A percentile compares a stretch with the other conserved stretches of the same genome.
phyloP scores from a whole-genome alignment of 2,329 filamentous ascomycete species.

The Fusarium transvaalense region DNA sequence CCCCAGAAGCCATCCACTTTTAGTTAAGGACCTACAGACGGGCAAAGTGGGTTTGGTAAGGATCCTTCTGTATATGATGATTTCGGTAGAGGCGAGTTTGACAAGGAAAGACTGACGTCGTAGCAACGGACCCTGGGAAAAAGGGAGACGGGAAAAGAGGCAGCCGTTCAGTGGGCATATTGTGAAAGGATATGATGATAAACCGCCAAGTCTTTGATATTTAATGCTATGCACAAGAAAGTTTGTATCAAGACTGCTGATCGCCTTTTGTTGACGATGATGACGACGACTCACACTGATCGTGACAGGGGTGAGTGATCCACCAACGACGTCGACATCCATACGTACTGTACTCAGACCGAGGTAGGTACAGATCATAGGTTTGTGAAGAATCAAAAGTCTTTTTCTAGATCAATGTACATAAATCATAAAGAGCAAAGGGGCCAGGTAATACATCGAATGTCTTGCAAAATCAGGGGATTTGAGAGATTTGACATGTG shows the following conservation, averaged over 20 bases:
- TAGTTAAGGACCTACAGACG: not conserved
- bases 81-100: conserved; percentile 15
- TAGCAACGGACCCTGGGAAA: conserved; percentile 2
- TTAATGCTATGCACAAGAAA: not conserved
- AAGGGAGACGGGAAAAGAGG: conserved; percentile 14
- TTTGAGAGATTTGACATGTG: not conserved
- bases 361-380: not conserved
- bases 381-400: not conserved
- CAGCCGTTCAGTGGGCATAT: not conserved
- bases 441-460: not conserved
- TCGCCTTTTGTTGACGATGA: conserved; percentile 19
- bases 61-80: conserved; percentile 4
- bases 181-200: not conserved
- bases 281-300: conserved; percentile 36
- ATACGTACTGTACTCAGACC: not conserved
- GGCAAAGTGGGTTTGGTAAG: conserved; percentile 1
- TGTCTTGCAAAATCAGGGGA: not conserved
- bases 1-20: conserved; percentile 4
- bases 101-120: conserved; percentile 13
- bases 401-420: not conserved
- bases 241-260: conserved; percentile 1
- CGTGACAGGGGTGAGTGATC: conserved; percentile 22
- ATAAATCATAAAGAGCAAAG: not conserved
- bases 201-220: not conserved
- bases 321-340: conserved; percentile 9